Percentiles rank a stretch among this genome's conserved stretches.
phyloP scores from a whole-genome alignment of 805 yeast species.

The Yamadazyma sp. region DNA sequence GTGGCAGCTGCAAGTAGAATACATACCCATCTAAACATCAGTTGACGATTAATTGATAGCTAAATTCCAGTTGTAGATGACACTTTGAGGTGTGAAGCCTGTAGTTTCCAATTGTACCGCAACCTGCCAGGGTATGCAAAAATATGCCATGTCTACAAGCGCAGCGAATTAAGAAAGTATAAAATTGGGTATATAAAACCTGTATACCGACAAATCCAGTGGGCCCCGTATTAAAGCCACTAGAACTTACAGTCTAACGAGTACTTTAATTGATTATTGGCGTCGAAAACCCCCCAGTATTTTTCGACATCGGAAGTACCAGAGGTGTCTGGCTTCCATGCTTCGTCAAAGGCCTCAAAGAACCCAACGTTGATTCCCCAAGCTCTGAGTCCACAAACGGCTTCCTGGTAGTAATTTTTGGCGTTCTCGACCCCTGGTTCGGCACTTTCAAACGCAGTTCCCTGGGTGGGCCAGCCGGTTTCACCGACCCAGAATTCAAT shows the following conservation, averaged over 20 bases:
- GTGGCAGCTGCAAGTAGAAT: too few species aligned
- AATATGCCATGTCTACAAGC: too few species aligned
- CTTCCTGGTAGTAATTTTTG: slow-evolving; percentile 77
- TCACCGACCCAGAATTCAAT: slow-evolving; percentile 94
- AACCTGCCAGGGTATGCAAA: too few species aligned
- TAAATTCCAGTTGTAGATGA: too few species aligned
- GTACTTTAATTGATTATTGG: slow-evolving; percentile 43
- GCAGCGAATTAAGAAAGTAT: slow-evolving; percentile 3
- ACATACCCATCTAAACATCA: too few species aligned
- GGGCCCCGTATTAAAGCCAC: slow-evolving; percentile 1
- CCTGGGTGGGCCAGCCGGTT: slow-evolving; percentile 95
- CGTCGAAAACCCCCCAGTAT: slow-evolving; percentile 90
- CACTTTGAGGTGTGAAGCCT: too few species aligned
- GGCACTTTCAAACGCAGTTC: slow-evolving; percentile 67
- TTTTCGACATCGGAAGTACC: slow-evolving; percentile 86
- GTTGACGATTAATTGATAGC: neutral
- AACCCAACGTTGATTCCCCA: slow-evolving; percentile 94
- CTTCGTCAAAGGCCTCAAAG: slow-evolving; percentile 94
- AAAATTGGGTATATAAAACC: slow-evolving; percentile 11
- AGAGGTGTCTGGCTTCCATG: slow-evolving; percentile 92
- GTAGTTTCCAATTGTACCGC: too few species aligned
- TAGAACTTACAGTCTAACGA: slow-evolving; percentile 35
- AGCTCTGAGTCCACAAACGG: slow-evolving; percentile 88
- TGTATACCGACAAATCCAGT: slow-evolving; percentile 3
- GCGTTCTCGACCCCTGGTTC: slow-evolving; percentile 76